Conservation (phyloP, 1,284 basidiomycete species). For the Naganishia sp. region DNA sequence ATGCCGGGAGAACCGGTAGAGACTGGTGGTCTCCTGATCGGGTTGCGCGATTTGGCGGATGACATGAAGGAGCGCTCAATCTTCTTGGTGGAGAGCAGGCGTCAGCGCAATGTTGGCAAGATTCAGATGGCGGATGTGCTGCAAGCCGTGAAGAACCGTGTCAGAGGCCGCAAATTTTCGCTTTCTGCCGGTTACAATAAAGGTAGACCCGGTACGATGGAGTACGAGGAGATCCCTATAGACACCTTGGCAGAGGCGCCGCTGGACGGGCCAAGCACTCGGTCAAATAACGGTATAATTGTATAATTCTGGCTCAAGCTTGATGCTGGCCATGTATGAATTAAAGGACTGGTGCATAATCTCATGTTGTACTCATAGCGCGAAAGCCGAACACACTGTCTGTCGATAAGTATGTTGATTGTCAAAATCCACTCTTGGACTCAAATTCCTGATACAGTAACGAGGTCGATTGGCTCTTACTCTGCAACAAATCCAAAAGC, state of each 20-base stretch:
- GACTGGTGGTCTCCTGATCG: constrained; percentile 45
- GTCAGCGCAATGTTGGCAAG: constrained; percentile 6
- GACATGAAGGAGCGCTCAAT: constrained; percentile 32
- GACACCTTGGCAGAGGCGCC: constrained; percentile 1
- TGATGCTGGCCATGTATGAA: constrained; percentile 13
- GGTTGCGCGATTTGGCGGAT: constrained; percentile 38
- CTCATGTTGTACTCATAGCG: constrained; percentile 4
- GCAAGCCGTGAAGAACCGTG: constrained; percentile 18
- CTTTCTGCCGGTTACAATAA: neutral
- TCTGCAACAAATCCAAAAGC: too few relatives aligned
- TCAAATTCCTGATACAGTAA: too few relatives aligned
- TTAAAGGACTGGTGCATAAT: neutral
- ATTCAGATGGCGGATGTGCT: constrained; percentile 17
- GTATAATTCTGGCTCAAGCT: constrained; percentile 15
- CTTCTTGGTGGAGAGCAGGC: constrained; percentile 19
- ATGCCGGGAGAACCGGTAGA: constrained; percentile 62
- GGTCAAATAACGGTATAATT: constrained; percentile 10
- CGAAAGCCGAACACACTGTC: too few relatives aligned
- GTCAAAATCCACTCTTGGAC: too few relatives aligned
- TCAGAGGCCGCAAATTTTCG: constrained; percentile 17
- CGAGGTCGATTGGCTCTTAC: too few relatives aligned
- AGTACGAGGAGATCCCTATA: constrained; percentile 27
- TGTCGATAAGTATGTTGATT: too few relatives aligned
- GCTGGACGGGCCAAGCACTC: neutral
- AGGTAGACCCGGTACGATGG: neutral